Percentiles rank a stretch among this genome's conserved stretches.
Conservation (phyloP, 805 yeast genomes). For the Cyberlindnera euphorbiiphila region DNA sequence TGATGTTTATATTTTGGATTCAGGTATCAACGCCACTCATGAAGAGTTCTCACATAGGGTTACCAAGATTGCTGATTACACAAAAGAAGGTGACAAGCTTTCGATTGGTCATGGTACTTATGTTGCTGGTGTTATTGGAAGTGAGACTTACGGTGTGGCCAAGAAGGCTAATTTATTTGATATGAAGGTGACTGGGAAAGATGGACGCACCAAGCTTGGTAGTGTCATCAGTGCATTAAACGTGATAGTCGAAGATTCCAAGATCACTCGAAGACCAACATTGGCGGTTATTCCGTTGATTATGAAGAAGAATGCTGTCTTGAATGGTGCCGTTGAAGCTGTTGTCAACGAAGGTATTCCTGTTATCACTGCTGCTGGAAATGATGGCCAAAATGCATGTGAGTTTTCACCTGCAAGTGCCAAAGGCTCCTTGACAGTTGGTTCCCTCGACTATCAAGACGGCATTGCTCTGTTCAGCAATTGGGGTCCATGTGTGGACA, state of each 20-base stretch:
- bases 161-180: slow-evolving; percentile 42
- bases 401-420: slow-evolving; percentile 45
- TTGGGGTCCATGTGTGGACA: slow-evolving; percentile 51
- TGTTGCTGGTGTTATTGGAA: slow-evolving; percentile 51
- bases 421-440: slow-evolving; percentile 69
- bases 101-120: slow-evolving; percentile 55
- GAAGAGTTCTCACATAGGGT: slow-evolving; percentile 44
- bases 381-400: slow-evolving; percentile 42
- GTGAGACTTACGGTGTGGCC: slow-evolving; percentile 49
- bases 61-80: slow-evolving; percentile 41
- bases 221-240: slow-evolving; percentile 33
- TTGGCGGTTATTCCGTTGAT: slow-evolving; percentile 37
- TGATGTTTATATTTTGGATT: slow-evolving; percentile 36
- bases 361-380: slow-evolving; percentile 49
- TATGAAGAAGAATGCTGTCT: slow-evolving; percentile 35
- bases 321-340: slow-evolving; percentile 43
- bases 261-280: slow-evolving; percentile 34
- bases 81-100: slow-evolving; percentile 27
- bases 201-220: slow-evolving; percentile 35
- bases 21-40: slow-evolving; percentile 36
- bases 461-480: slow-evolving; percentile 44
- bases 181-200: slow-evolving; percentile 38
- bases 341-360: slow-evolving; percentile 40
- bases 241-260: slow-evolving; percentile 27
- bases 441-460: slow-evolving; percentile 77